These are phyloP conservation scores for Pyrus bretschneideri DNA, from an alignment of 306 rosid species.

Conservation along the genomic window DNA sequence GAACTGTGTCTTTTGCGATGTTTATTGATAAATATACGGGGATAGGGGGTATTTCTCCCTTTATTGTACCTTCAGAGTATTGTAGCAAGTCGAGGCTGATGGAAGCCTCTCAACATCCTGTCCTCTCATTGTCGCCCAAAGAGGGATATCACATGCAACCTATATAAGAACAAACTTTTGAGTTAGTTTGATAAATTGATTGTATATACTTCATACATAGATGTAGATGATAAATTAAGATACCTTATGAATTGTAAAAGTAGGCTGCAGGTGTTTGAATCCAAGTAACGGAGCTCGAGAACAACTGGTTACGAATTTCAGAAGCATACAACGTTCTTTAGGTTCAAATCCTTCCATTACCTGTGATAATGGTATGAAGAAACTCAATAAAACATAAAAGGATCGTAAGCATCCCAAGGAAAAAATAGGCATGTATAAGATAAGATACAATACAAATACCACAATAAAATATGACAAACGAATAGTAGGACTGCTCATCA, in stretches of 20 bases:
- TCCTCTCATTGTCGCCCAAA: slow-evolving; percentile 90
- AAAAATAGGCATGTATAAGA: background rate
- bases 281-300: slow-evolving; percentile 98
- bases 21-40: background rate
- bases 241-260: slow-evolving; percentile 93
- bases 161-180: slow-evolving; percentile 21
- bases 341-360: slow-evolving; percentile 74
- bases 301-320: slow-evolving; percentile 96
- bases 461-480: background rate
- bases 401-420: background rate
- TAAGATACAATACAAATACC: background rate
- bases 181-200: background rate
- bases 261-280: slow-evolving; percentile 86
- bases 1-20: background rate
- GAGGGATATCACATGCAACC: slow-evolving; percentile 84
- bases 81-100: slow-evolving; percentile 97
- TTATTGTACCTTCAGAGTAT: slow-evolving; percentile 77
- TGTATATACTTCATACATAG: background rate
- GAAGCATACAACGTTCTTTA: slow-evolving; percentile 81
- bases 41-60: background rate
- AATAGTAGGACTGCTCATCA: background rate
- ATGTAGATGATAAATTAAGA: background rate
- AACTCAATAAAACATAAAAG: slow-evolving; percentile 1
- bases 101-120: slow-evolving; percentile 98
- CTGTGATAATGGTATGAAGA: slow-evolving; percentile 33